These are phyloP conservation scores for Irineochytrium annulatum DNA, from an alignment of 192 early-diverging fungal genomes.

Conservation along the genomic window DNA sequence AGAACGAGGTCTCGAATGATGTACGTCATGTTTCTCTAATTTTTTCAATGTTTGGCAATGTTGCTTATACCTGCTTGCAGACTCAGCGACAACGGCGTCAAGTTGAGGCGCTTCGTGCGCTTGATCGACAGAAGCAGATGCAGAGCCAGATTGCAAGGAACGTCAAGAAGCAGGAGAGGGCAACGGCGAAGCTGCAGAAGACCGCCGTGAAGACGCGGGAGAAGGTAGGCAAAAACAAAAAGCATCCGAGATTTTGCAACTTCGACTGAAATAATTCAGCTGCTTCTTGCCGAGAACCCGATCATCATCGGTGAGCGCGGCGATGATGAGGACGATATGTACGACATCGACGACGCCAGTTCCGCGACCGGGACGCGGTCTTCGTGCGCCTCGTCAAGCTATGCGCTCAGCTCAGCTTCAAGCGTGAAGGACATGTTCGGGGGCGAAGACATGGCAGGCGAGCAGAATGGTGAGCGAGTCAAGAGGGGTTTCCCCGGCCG, in stretches of 20 bases:
- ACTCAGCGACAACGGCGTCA: slow-evolving; percentile 6
- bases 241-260: too few species aligned
- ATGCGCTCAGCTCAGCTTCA: too few species aligned
- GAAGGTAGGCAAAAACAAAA: slow-evolving; percentile 7
- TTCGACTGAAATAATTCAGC: neutral
- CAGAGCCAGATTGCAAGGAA: slow-evolving; percentile 1
- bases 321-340: slow-evolving; percentile 4
- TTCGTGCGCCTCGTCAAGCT: too few species aligned
- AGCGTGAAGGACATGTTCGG: too few species aligned
- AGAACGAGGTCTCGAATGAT: neutral
- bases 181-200: slow-evolving; percentile 13
- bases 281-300: slow-evolving; percentile 21
- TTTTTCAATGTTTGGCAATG: too few species aligned
- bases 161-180: slow-evolving; percentile 13
- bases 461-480: too few species aligned
- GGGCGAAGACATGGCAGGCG: too few species aligned
- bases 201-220: slow-evolving; percentile 4
- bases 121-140: slow-evolving; percentile 11
- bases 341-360: too few species aligned
- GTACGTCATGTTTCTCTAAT: too few species aligned
- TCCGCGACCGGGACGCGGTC: too few species aligned
- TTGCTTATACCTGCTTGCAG: too few species aligned
- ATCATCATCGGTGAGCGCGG: slow-evolving; percentile 14
- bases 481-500: too few species aligned
- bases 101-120: slow-evolving; percentile 6